Evolutionary conservation across 805 yeast species (phyloP).

Genomic region (Metschnikowia santaceciliae): DNA sequence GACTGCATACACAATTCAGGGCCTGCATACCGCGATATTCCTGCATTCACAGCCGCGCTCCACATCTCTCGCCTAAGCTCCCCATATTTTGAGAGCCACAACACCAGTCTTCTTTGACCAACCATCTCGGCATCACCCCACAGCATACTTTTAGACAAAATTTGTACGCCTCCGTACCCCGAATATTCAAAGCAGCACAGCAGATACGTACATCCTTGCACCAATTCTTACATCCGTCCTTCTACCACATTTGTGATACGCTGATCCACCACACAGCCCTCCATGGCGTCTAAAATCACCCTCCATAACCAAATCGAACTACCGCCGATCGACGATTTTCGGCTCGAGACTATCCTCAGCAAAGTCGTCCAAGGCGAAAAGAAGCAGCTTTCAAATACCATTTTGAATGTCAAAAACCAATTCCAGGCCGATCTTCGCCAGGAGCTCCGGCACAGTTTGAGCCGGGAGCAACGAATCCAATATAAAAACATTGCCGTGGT

Average conservation of each 20-base stretch:
- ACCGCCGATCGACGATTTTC: slow-evolving; percentile 26
- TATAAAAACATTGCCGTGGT: slow-evolving; percentile 35
- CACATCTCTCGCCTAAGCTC: no score
- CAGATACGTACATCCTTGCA: no score
- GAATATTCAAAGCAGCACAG: no score
- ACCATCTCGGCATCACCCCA: no score
- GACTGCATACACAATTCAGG: no score
- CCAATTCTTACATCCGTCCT: no score
- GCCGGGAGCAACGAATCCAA: slow-evolving; percentile 39
- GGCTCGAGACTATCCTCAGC: slow-evolving; percentile 27
- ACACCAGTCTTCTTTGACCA: no score
- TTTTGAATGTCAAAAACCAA: slow-evolving; percentile 25
- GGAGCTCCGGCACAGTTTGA: slow-evolving; percentile 31
- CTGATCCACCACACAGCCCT: neutral
- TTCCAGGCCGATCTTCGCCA: slow-evolving; percentile 35
- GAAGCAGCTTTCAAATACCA: slow-evolving; percentile 25
- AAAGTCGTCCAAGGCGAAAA: slow-evolving; percentile 25
- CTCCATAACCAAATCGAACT: slow-evolving; percentile 14
- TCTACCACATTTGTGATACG: no score
- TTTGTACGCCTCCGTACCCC: neutral
- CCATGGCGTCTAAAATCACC: slow-evolving; percentile 2
- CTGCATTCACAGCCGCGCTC: no score
- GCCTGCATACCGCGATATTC: no score
- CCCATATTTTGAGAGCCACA: no score
- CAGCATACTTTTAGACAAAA: no score